Percentiles rank a stretch among this genome's conserved stretches.
Evolutionary conservation across 306 rosid genomes (phyloP).

Genomic region (Myrica gale): DNA sequence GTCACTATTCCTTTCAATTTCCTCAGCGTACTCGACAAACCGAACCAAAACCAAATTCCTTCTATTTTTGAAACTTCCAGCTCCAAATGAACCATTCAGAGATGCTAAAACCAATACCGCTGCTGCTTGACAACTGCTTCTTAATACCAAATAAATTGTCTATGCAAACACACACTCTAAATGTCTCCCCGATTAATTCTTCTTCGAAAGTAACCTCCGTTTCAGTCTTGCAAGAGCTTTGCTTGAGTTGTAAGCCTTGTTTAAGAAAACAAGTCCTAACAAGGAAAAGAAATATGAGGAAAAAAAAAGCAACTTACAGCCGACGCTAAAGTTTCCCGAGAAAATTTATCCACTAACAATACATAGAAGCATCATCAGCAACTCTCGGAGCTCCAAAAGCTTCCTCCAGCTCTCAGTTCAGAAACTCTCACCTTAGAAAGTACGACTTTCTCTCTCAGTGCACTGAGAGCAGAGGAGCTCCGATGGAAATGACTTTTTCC

Average conservation of each 20-base stretch:
- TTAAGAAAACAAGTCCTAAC: constrained; percentile 19
- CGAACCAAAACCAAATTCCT: constrained; percentile 33
- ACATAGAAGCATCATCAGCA: neutral
- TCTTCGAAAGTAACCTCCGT: constrained; percentile 7
- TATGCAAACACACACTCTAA: neutral
- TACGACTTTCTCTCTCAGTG: constrained; percentile 14
- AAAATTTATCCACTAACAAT: constrained; percentile 14
- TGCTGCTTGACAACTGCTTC: neutral
- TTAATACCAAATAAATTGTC: constrained; percentile 11
- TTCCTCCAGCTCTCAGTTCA: neutral
- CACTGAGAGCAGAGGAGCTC: constrained; percentile 32
- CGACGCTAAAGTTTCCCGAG: constrained; percentile 30
- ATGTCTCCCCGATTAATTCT: constrained; percentile 22
- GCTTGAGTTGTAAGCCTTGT: constrained; percentile 60
- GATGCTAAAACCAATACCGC: neutral
- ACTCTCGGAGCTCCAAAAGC: constrained; percentile 11
- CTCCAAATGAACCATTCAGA: constrained; percentile 43
- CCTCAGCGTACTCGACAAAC: constrained; percentile 13
- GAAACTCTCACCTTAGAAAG: constrained; percentile 20
- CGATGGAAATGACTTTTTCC: constrained; percentile 36
- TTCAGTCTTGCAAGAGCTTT: constrained; percentile 37
- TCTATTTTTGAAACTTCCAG: constrained; percentile 13
- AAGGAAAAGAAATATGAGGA: constrained; percentile 25
- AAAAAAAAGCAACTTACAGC: constrained; percentile 36
- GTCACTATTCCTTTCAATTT: constrained; percentile 26